Conservation (phyloP, 2,329 filamentous ascomycete species). For the Lasiodiplodia theobromae region DNA sequence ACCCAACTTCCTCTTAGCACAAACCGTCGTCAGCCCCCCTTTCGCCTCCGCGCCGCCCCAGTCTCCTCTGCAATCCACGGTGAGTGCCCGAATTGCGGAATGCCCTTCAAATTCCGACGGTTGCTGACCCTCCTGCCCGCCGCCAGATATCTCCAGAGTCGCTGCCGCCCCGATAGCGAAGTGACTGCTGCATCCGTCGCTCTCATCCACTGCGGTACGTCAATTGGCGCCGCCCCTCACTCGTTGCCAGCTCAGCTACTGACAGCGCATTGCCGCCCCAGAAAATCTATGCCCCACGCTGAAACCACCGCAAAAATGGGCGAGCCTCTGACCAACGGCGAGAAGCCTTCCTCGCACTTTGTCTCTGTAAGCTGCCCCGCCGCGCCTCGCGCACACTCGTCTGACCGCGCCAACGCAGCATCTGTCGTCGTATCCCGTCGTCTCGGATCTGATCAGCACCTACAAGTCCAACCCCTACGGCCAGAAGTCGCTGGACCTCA, state of each 20-base stretch:
- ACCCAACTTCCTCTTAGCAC: not conserved
- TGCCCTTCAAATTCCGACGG: constrained; percentile 14
- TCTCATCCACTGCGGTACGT: constrained; percentile 4
- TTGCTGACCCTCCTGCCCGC: constrained; percentile 22
- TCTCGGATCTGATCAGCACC: constrained; percentile 77
- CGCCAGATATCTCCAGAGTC: constrained; percentile 15
- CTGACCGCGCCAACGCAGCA: constrained; percentile 63
- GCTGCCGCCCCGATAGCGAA: not conserved
- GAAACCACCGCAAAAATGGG: constrained; percentile 42
- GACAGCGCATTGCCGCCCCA: constrained; percentile 9
- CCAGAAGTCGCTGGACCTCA: constrained; percentile 79
- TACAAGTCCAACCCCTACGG: constrained; percentile 85
- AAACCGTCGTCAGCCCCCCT: not conserved
- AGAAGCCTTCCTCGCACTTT: constrained; percentile 48
- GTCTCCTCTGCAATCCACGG: not conserved
- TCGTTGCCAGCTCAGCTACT: constrained; percentile 6
- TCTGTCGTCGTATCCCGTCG: constrained; percentile 81
- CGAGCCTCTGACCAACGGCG: constrained; percentile 49
- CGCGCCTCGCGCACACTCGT: not conserved
- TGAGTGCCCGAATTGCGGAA: constrained; percentile 29
- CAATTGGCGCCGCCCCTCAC: not conserved
- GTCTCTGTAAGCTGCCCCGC: constrained; percentile 44
- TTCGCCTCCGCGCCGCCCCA: not conserved
- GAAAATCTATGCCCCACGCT: constrained; percentile 30
- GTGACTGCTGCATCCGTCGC: constrained; percentile 2